Base-by-base conservation (phyloP, 1,139 yeast species). In the Kluyveromyces marxianus region DNA sequence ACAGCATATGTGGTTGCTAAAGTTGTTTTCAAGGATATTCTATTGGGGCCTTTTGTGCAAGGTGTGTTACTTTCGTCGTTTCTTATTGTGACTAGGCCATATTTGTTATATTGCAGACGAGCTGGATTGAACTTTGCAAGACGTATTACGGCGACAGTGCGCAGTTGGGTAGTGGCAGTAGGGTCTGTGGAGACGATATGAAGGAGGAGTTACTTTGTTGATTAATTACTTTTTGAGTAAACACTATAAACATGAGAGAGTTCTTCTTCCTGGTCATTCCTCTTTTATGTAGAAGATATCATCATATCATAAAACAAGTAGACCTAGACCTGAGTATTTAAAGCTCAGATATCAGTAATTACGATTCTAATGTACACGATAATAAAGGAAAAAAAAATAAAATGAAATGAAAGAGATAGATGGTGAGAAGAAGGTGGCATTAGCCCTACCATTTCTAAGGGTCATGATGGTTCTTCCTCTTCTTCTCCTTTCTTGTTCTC, bases 21-120 rank as follows among this genome's bases (percentile, higher is more conserved):
- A 55, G 83, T 86, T 1, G 65, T 84, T 0, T 42, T 81, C 7
- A 76, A 76, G 50, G 90, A 83, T 57, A 83, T 82, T 50, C 58
- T 84, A 2, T 14, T 83, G n/a, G 75, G 83, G 80, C 92, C 92
- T 1, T 70, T 84, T 45, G 55, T 72, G 2, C 86, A 81, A 53
- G 86, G 86, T 5, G 66, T 77, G 25, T 51, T 69, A 10, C 70
- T 76, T 70, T 70, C 79, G 1, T 51, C 71, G 2, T 51, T 69
- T 0, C 50, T 75, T 28, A 57, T 74, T 10, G 59, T 69, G 2
- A 50, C 69, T 30, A 67, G 60, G 45, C 76, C 81, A 0, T 71
- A 78, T 72, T 37, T 72, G 30, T 37, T 47, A 4, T 30, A 35
- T 7, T 54, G 54, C 3, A 60, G 60, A 3, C 35, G 26, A 2